Evolutionary conservation across 2,329 filamentous ascomycete genomes (phyloP).

Genomic region (Sclerotinia spermophila): DNA sequence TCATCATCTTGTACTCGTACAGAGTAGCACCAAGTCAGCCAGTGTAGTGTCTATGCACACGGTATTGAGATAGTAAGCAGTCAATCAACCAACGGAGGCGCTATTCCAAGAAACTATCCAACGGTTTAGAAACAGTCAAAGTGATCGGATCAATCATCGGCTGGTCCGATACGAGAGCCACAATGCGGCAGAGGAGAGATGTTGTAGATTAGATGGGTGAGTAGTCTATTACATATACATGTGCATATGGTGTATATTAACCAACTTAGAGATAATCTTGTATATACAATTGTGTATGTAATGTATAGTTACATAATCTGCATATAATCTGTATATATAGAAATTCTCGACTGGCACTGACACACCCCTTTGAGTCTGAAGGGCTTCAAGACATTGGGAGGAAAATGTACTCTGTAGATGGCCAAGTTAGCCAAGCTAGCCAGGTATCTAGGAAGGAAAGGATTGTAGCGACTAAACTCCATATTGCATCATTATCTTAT

Average conservation of each 20-base stretch:
- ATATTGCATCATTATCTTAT: too few species aligned
- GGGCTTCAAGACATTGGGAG: slow-evolving; percentile 3
- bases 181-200: not conserved
- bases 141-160: not conserved
- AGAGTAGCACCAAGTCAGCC: too few species aligned
- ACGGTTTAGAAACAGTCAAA: not conserved
- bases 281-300: too few species aligned
- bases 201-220: not conserved
- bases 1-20: not conserved
- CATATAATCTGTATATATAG: too few species aligned
- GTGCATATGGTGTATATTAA: too few species aligned
- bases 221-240: too few species aligned
- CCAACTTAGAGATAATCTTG: too few species aligned
- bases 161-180: not conserved
- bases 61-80: not conserved
- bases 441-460: too few species aligned
- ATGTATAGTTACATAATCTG: too few species aligned
- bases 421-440: too few species aligned
- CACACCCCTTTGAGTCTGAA: not conserved
- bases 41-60: too few species aligned
- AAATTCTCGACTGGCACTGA: not conserved
- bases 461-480: not conserved
- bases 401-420: not conserved
- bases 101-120: not conserved
- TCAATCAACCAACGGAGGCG: not conserved